Conservation (phyloP, 257 asterid species). For the Penstemon barbatus region DNA sequence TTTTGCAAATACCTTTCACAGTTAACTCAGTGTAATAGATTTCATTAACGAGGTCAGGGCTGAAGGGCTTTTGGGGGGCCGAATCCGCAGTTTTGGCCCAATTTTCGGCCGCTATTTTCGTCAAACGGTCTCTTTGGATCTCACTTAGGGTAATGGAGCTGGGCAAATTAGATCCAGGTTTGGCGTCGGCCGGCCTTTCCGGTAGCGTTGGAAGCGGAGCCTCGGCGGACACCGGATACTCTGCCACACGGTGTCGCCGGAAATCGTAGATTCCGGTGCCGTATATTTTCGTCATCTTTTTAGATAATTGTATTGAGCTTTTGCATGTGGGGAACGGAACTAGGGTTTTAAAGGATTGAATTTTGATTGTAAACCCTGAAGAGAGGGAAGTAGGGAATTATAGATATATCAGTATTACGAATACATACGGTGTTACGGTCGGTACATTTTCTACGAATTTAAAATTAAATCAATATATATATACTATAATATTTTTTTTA, state of each 20-base stretch:
- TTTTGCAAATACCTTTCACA: conserved; percentile 54
- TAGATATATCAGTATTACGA: too few species aligned
- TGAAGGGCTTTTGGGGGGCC: conserved; percentile 59
- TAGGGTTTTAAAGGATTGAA: conserved; percentile 27
- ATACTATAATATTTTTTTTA: too few species aligned
- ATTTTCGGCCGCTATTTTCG: conserved; percentile 75
- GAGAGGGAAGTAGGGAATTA: too few species aligned
- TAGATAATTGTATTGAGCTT: not conserved
- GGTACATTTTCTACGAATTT: too few species aligned
- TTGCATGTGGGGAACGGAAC: conserved; percentile 21
- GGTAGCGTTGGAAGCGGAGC: conserved; percentile 26
- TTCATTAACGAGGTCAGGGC: conserved; percentile 72
- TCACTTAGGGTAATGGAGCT: conserved; percentile 81
- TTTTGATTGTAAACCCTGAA: conserved; percentile 21
- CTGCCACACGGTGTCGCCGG: conserved; percentile 94
- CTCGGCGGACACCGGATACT: conserved; percentile 65
- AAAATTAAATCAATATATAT: too few species aligned
- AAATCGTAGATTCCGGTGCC: conserved; percentile 90
- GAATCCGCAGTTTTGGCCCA: conserved; percentile 67
- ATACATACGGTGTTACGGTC: too few species aligned
- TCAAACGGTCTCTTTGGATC: conserved; percentile 89
- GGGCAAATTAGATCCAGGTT: conserved; percentile 53
- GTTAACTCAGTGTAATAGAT: conserved; percentile 81
- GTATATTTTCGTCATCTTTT: conserved; percentile 59
- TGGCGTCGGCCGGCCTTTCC: conserved; percentile 60